Evolutionary conservation across 768 basidiomycete genomes (phyloP).

Genomic region (Suillus paluster): DNA sequence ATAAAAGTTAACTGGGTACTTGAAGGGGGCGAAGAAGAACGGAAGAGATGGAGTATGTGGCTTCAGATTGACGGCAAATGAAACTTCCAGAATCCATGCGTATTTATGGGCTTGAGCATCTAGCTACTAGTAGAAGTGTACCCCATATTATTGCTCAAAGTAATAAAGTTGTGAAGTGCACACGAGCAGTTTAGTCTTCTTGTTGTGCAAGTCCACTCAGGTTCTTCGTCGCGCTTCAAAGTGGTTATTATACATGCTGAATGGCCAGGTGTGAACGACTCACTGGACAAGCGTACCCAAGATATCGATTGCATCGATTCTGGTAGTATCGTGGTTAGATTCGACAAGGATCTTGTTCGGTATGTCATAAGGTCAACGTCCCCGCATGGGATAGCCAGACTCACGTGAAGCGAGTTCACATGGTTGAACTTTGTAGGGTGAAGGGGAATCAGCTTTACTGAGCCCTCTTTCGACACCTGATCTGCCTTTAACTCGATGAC

Average conservation of each 20-base stretch:
- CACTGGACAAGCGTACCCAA: conserved; percentile 64
- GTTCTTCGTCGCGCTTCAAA: conserved; percentile 40
- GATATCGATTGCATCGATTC: conserved; percentile 70
- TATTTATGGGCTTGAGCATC: not conserved
- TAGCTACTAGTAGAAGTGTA: not conserved
- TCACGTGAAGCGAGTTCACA: conserved; percentile 68
- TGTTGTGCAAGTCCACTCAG: conserved; percentile 43
- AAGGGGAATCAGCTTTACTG: conserved; percentile 50
- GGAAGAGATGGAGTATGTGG: conserved; percentile 81
- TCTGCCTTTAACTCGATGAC: conserved; percentile 55
- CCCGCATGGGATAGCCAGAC: not conserved
- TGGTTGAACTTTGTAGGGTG: conserved; percentile 72
- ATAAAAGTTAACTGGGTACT: conserved; percentile 82
- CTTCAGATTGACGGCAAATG: conserved; percentile 77
- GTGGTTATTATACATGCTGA: conserved; percentile 8
- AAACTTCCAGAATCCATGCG: conserved; percentile 12
- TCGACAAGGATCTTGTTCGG: conserved; percentile 65
- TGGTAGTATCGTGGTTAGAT: conserved; percentile 71
- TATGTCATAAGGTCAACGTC: not conserved
- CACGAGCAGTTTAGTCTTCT: conserved; percentile 22
- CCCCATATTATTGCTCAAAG: not conserved
- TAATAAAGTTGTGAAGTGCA: not conserved
- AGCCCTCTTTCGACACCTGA: conserved; percentile 45
- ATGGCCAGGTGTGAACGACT: conserved; percentile 25
- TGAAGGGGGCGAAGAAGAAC: conserved; percentile 74